These are phyloP conservation scores for Neotropicomus parvogracilis DNA, from an alignment of 1,284 basidiomycete species.

Conservation along the genomic window DNA sequence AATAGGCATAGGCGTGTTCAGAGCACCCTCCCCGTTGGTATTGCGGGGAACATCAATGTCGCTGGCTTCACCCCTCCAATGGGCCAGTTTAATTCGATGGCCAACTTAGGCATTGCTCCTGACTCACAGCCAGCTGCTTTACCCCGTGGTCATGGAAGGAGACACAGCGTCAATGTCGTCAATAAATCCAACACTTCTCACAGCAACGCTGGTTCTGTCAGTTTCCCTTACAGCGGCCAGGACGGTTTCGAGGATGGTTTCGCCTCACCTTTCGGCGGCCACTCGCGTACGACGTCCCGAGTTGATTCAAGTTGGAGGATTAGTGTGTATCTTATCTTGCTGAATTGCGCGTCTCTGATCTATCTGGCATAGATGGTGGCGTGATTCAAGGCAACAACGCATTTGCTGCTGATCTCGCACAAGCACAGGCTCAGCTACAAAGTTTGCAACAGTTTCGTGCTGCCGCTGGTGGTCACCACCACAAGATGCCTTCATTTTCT, in stretches of 20 bases:
- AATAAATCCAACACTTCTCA: constrained; percentile 59
- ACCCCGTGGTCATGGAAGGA: constrained; percentile 83
- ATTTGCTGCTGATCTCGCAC: constrained; percentile 79
- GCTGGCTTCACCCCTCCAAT: constrained; percentile 54
- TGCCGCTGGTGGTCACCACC: constrained; percentile 90
- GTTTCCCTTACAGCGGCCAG: constrained; percentile 46
- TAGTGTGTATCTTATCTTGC: constrained; percentile 48
- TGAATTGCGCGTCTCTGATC: constrained; percentile 4
- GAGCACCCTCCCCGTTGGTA: constrained; percentile 71
- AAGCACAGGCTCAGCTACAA: constrained; percentile 94
- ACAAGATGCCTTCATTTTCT: constrained; percentile 96
- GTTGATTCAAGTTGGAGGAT: constrained; percentile 86
- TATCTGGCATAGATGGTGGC: constrained; percentile 55
- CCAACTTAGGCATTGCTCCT: constrained; percentile 54
- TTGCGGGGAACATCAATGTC: constrained; percentile 43
- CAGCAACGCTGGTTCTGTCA: constrained; percentile 45
- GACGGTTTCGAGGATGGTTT: constrained; percentile 80
- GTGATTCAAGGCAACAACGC: constrained; percentile 63
- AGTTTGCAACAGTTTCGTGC: constrained; percentile 97
- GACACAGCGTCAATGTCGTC: constrained; percentile 92
- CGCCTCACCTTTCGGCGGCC: constrained; percentile 55
- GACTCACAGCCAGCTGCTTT: constrained; percentile 63
- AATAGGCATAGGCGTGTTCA: constrained; percentile 83
- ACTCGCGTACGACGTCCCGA: constrained; percentile 74
- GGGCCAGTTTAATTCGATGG: constrained; percentile 64